Evolutionary conservation across 2,329 filamentous ascomycete species (phyloP), one percentile per base, ranked within the genome.

Genomic region (Botryotinia globosa): DNA sequence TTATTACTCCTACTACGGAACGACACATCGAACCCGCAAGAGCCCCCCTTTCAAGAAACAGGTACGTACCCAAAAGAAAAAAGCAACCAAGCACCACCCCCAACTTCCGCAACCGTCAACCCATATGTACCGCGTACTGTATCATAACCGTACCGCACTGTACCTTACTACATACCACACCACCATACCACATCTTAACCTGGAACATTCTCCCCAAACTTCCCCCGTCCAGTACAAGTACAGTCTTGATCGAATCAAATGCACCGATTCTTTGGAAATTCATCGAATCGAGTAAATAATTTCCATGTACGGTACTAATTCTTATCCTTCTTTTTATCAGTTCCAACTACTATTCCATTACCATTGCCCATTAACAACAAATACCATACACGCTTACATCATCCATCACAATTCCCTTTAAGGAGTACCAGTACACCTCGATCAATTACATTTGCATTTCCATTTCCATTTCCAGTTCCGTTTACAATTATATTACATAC

Each of bases 241-340:
- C 44, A 25, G 12, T 66, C 39, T 45, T 32, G 34, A 44, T 32
- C 39, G 34, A 63, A 63, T 63, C 61, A 37, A 18, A 39, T 62
- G 7, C 42, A 0, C 9, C 6, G 20, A 22, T 64, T 45, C 39
- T 22, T 7, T 64, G 9, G 18, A n/a, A 62, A 48, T 48, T 48
- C 20, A 45, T 65, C 64, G 22, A 39, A 66, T 66, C 45, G 25
- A 54, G 64, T 62, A 62, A 54, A 66, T 54, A 66, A 29, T 66
- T 22, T 39, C 10, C 9, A 9, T 56, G 14, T 29, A 29, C 51
- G 25, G 51, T 56, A 54, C 45, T 54, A 54, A 66, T 51, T 29
- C 32, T 14, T 29, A 48, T 48, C 16, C 45, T 66, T 65, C 63
- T 51, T 37, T 48, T 39, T 39, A 18, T 39, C 34, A 62, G 59